Evolutionary conservation across 352 stramenopile genomes (phyloP).

Genomic region (Phytophthora crassamura): DNA sequence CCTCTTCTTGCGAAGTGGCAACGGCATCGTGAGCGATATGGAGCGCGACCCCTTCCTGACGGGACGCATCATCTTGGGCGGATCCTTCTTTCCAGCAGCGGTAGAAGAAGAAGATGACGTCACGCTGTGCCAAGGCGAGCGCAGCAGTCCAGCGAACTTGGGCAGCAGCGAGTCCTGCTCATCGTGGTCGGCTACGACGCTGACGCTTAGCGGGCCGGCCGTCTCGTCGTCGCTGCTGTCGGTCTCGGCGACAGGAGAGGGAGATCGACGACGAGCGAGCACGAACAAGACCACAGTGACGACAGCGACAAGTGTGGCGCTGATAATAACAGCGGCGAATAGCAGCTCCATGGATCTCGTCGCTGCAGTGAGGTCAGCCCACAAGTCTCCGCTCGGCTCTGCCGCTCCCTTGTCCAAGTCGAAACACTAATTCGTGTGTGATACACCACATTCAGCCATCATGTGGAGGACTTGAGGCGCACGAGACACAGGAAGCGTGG

Average conservation of each 20-base stretch:
- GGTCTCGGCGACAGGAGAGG: conserved; percentile 5
- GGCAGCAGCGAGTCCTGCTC: conserved; percentile 37
- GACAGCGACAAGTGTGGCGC: not conserved
- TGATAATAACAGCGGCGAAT: not conserved
- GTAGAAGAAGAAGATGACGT: too few species aligned
- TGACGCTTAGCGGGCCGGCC: conserved; percentile 16
- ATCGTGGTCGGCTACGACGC: conserved; percentile 28
- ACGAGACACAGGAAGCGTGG: too few species aligned
- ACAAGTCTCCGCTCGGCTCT: too few species aligned
- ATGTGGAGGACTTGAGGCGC: too few species aligned
- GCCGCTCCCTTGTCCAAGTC: too few species aligned
- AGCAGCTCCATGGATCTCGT: conserved; percentile 15
- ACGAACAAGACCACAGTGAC: conserved; percentile 21
- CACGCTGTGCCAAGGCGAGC: conserved; percentile 26
- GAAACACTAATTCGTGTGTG: too few species aligned
- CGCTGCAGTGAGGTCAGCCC: not conserved
- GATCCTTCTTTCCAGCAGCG: conserved; percentile 4
- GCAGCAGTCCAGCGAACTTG: conserved; percentile 26
- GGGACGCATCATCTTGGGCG: conserved; percentile 24
- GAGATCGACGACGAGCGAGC: not conserved
- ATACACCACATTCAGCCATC: too few species aligned
- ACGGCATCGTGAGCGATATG: conserved; percentile 29
- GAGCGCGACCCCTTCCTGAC: conserved; percentile 22
- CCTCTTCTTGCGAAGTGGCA: conserved; percentile 27
- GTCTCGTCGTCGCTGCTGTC: conserved; percentile 40